Percentiles rank a stretch among this genome's conserved stretches.
phyloP scores from a whole-genome alignment of 192 early-diverging fungal species.

The Chytriomyces sp. region DNA sequence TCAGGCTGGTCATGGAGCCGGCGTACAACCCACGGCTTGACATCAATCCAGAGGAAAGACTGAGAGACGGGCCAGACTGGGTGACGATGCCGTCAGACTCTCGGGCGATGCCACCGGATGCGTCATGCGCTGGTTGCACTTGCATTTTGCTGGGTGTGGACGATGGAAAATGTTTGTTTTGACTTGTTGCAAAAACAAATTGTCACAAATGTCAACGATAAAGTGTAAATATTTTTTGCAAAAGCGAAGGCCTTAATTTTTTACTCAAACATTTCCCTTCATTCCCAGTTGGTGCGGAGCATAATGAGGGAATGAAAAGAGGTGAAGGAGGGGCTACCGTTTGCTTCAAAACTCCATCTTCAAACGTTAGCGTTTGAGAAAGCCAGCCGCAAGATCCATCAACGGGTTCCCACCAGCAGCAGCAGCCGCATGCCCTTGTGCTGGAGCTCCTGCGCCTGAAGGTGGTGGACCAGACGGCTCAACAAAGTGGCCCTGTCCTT shows the following conservation, averaged over 20 bases:
- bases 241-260: not conserved
- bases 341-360: not conserved
- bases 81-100: no score
- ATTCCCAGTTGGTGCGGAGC: not conserved
- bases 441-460: not conserved
- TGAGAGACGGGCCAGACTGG: no score
- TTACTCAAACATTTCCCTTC: not conserved
- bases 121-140: no score
- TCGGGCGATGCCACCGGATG: no score
- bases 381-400: slow-evolving; percentile 1
- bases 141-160: no score
- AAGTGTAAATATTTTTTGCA: not conserved
- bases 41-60: no score
- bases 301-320: not conserved
- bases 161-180: no score
- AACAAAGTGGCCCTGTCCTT: not conserved
- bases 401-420: not conserved
- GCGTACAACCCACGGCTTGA: no score
- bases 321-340: not conserved
- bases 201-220: not conserved
- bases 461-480: not conserved
- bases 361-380: not conserved
- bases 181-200: not conserved
- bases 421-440: not conserved
- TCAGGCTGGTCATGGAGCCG: no score